These are phyloP conservation scores for Trypanosoma platydactyli DNA, from an alignment of 208 protist genomes.

Conservation along the genomic window DNA sequence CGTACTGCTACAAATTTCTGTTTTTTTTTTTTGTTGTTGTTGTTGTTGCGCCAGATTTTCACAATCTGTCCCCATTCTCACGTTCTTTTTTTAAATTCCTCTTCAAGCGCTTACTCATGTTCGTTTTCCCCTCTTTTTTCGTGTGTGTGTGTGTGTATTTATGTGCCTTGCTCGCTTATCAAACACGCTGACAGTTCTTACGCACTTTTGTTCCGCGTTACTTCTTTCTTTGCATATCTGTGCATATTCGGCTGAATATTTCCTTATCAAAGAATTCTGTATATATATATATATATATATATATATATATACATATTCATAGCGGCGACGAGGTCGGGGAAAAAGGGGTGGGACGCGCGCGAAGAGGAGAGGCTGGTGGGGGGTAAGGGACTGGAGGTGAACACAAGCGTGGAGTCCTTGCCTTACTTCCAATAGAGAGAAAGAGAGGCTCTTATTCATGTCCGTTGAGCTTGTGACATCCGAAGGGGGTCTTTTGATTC, in stretches of 20 bases:
- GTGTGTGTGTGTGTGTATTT: neutral
- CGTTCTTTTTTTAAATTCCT: neutral
- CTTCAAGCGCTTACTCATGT: neutral
- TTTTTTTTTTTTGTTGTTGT: neutral
- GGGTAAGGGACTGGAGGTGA: too few relatives aligned
- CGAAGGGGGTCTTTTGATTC: conserved; percentile 59
- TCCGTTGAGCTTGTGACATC: conserved; percentile 77
- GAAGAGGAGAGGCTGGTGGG: too few relatives aligned
- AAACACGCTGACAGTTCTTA: too few relatives aligned
- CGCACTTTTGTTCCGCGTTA: neutral
- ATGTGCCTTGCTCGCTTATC: neutral
- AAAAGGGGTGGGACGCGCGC: conserved; percentile 1
- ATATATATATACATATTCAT: too few relatives aligned
- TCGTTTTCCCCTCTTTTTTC: neutral
- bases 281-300: too few relatives aligned
- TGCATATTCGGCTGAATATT: too few relatives aligned
- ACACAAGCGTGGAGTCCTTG: too few relatives aligned
- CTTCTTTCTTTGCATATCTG: neutral
- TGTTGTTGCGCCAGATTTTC: neutral
- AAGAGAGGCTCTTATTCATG: too few relatives aligned
- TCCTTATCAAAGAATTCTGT: too few relatives aligned
- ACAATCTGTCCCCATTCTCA: neutral
- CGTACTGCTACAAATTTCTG: neutral
- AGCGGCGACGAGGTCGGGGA: neutral
- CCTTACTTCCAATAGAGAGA: neutral